Conservation (phyloP, 2,329 filamentous ascomycete species). For the Ceratocystis smalleyi region DNA sequence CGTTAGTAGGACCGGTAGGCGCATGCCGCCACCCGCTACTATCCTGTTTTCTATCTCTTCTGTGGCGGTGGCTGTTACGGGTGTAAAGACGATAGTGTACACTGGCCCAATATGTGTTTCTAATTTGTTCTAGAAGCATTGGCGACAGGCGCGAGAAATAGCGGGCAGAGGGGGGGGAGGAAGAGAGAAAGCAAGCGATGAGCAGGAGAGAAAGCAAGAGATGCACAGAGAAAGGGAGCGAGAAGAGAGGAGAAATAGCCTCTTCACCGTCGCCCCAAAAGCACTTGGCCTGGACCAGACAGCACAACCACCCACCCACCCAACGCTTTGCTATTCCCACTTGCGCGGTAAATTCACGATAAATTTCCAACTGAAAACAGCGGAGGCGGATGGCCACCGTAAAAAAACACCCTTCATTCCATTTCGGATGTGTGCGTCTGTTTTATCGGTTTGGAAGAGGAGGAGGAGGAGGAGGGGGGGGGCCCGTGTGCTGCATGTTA, state of each 20-base stretch:
- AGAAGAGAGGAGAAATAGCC: too few relatives aligned
- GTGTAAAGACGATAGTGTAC: neutral
- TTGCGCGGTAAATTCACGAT: neutral
- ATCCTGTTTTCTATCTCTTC: neutral
- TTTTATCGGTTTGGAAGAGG: neutral
- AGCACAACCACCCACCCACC: neutral
- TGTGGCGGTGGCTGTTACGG: neutral
- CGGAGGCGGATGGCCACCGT: neutral
- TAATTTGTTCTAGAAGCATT: neutral
- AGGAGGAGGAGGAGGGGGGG: neutral
- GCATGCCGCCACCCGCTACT: neutral
- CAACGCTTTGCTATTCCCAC: neutral
- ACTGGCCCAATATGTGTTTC: neutral
- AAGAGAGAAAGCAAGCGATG: too few relatives aligned
- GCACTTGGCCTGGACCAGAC: neutral
- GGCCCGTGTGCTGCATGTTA: neutral
- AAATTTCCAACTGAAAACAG: neutral
- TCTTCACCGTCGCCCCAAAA: too few relatives aligned
- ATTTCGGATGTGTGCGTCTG: constrained; percentile 4
- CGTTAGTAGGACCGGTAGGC: neutral
- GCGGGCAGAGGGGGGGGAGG: neutral
- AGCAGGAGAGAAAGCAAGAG: too few relatives aligned
- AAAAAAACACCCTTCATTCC: neutral
- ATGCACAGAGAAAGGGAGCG: too few relatives aligned
- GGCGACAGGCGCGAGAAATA: neutral